These are phyloP conservation scores for Musa itinerans DNA, from an alignment of 176 grass and related monocot genomes.

Conservation along the genomic window DNA sequence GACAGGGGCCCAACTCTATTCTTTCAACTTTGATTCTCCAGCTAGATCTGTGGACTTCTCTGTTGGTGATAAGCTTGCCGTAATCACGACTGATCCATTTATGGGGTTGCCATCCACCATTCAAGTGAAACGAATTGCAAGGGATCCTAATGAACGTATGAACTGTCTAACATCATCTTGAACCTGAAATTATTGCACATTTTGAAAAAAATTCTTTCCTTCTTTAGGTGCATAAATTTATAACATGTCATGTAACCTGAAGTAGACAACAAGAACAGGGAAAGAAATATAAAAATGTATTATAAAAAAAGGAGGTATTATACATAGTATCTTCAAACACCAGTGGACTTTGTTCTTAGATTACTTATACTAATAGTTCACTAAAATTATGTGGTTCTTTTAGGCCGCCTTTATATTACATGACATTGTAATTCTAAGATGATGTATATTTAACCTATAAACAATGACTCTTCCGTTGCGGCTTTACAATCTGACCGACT, in stretches of 20 bases:
- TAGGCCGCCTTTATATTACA: background rate
- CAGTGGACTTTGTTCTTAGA: background rate
- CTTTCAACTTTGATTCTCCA: conserved; percentile 70
- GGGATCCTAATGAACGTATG: conserved; percentile 59
- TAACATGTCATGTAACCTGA: background rate
- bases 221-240: background rate
- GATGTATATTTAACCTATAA: background rate
- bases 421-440: too few species aligned
- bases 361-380: background rate
- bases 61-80: conserved; percentile 51
- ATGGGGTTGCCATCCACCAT: conserved; percentile 63
- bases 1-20: conserved; percentile 56
- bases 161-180: background rate
- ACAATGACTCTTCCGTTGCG: background rate
- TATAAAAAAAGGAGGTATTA: too few species aligned
- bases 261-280: background rate
- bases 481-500: background rate
- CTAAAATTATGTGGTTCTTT: background rate
- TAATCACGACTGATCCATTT: conserved; percentile 83
- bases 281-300: too few species aligned
- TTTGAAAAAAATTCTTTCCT: background rate
- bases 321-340: too few species aligned
- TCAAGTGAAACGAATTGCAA: conserved; percentile 72
- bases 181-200: background rate
- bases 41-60: conserved; percentile 63